Evolutionary conservation across 2,329 filamentous ascomycete genomes (phyloP).

Genomic region (Dothistroma septosporum): DNA sequence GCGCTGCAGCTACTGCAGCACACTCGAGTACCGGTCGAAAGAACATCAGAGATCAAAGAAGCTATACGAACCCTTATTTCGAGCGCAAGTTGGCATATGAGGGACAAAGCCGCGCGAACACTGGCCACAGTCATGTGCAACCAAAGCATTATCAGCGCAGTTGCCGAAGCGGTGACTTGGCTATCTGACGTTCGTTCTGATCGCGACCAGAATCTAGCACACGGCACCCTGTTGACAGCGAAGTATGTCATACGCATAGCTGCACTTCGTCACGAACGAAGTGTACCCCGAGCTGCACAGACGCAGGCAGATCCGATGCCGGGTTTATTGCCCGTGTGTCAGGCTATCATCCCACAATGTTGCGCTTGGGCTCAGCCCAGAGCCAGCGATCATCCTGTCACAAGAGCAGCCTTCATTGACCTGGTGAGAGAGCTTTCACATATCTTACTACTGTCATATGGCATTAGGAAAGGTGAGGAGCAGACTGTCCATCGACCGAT

Average conservation of each 20-base stretch:
- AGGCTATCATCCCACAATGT: not conserved
- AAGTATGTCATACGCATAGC: conserved; percentile 20
- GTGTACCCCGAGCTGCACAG: not conserved
- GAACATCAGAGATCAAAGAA: conserved; percentile 53
- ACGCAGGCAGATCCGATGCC: not conserved
- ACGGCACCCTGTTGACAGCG: conserved; percentile 33
- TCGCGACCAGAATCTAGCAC: conserved; percentile 28
- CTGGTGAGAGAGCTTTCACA: not conserved
- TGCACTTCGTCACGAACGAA: not conserved
- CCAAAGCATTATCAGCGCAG: not conserved
- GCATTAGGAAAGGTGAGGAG: not conserved
- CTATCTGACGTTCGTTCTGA: conserved; percentile 7
- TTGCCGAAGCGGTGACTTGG: conserved; percentile 4
- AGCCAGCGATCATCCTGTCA: not conserved
- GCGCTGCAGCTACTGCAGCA: conserved; percentile 76
- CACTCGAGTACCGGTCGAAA: conserved; percentile 59
- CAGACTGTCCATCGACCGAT: not conserved
- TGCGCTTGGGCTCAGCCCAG: not conserved
- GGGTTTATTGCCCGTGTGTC: not conserved
- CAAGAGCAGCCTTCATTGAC: not conserved
- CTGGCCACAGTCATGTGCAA: conserved; percentile 41
- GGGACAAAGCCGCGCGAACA: conserved; percentile 74
- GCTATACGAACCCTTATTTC: conserved; percentile 61
- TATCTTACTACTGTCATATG: not conserved
- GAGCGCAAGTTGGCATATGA: conserved; percentile 72